phyloP scores from a whole-genome alignment of 108 stramenopile genomes.

The Cyclostephanos invisitatus region DNA sequence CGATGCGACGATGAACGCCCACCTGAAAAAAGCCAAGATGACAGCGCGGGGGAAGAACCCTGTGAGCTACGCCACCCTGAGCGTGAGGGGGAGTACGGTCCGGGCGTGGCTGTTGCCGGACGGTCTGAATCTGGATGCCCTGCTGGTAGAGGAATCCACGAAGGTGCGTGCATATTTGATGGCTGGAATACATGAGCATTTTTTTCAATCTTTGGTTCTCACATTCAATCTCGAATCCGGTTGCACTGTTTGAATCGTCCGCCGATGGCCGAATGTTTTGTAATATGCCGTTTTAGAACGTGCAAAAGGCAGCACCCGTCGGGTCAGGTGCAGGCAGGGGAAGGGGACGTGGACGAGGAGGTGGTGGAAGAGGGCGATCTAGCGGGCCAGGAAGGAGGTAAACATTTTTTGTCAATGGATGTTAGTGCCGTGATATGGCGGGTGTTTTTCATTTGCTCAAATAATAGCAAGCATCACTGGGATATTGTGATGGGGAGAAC shows the following conservation, averaged over 20 bases:
- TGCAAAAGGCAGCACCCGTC: slow-evolving; percentile 54
- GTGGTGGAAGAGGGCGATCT: slow-evolving; percentile 19
- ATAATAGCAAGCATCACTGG: background rate
- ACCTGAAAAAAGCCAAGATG: slow-evolving; percentile 95
- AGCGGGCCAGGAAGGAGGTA: slow-evolving; percentile 27
- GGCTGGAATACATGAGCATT: background rate
- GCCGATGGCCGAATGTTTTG: too few relatives aligned
- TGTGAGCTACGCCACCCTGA: slow-evolving; percentile 87
- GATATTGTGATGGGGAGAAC: background rate
- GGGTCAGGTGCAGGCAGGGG: slow-evolving; percentile 50
- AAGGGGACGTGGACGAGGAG: slow-evolving; percentile 65
- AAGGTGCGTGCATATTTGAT: slow-evolving; percentile 58
- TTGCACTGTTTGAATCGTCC: background rate
- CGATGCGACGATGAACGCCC: slow-evolving; percentile 99
- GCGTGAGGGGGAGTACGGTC: slow-evolving; percentile 94
- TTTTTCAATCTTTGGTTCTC: background rate
- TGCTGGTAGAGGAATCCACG: slow-evolving; percentile 95
- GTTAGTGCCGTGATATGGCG: too few relatives aligned
- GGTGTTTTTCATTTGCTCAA: too few relatives aligned
- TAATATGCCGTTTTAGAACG: slow-evolving; percentile 19
- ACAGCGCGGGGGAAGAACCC: slow-evolving; percentile 94
- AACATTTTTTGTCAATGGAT: background rate
- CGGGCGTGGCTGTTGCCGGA: slow-evolving; percentile 96
- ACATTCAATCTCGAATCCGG: background rate
- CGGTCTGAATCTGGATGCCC: slow-evolving; percentile 93